Percentiles rank a stretch among this genome's conserved stretches.
Conservation (phyloP, 495 filamentous ascomycete genomes). For the Talaromyces wortmannii region DNA sequence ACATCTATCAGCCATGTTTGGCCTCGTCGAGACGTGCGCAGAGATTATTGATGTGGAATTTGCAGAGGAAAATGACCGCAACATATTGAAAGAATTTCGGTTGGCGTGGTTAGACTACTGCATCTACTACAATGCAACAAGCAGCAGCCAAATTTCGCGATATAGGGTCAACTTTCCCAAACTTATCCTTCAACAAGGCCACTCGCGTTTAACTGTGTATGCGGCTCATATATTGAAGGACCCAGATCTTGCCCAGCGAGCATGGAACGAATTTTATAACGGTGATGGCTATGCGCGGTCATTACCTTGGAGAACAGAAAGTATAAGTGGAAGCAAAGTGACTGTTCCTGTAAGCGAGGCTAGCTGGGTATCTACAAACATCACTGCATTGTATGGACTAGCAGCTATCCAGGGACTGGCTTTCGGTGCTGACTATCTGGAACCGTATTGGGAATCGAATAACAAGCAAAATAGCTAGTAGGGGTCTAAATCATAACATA, state of each 20-base stretch:
- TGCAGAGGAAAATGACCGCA: neutral
- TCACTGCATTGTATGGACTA: conserved; percentile 34
- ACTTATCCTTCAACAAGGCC: conserved; percentile 30
- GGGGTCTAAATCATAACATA: too few relatives aligned
- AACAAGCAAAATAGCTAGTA: too few relatives aligned
- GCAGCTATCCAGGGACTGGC: conserved; percentile 38
- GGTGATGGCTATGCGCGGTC: conserved; percentile 26
- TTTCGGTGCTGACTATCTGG: conserved; percentile 10
- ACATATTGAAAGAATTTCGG: conserved; percentile 16
- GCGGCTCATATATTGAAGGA: conserved; percentile 21
- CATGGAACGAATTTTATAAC: conserved; percentile 34
- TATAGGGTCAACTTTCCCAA: conserved; percentile 33
- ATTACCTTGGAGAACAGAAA: conserved; percentile 21
- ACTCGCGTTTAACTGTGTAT: conserved; percentile 39
- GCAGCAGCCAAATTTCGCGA: conserved; percentile 28
- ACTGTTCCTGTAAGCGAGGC: conserved; percentile 32
- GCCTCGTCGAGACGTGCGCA: conserved; percentile 33
- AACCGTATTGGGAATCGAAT: too few relatives aligned
- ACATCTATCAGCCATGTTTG: conserved; percentile 39
- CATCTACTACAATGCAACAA: conserved; percentile 24
- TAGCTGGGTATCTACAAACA: conserved; percentile 33
- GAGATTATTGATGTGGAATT: conserved; percentile 28
- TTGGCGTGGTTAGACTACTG: conserved; percentile 38
- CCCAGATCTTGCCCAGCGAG: conserved; percentile 23
- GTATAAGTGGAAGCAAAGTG: conserved; percentile 24